A percentile compares a stretch with the other conserved stretches of the same genome.
phyloP scores from a whole-genome alignment of 2,329 filamentous ascomycete species.

The Pestalotiopsis sp. region DNA sequence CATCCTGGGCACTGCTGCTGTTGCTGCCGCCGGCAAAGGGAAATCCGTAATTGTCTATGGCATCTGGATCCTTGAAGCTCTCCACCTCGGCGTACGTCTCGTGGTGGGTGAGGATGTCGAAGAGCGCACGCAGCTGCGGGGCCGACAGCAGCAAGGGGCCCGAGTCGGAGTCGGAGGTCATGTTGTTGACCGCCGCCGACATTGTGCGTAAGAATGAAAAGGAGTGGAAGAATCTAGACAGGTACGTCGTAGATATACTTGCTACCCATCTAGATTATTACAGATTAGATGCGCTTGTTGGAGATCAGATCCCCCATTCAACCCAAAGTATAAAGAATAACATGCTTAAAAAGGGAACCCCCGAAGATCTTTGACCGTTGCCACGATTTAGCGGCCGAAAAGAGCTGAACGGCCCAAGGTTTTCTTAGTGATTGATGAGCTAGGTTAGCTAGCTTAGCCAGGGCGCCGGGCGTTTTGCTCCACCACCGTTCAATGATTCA shows the following conservation, averaged over 20 bases:
- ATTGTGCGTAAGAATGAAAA: too few relatives aligned
- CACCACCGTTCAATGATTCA: background rate
- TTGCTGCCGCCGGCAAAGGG: slow-evolving; percentile 56
- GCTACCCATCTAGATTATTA: background rate
- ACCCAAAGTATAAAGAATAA: background rate
- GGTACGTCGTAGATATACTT: background rate
- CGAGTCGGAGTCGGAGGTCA: background rate
- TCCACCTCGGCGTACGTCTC: slow-evolving; percentile 71
- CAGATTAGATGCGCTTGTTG: background rate
- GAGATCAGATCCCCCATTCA: background rate
- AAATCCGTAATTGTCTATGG: slow-evolving; percentile 69
- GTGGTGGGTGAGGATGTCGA: slow-evolving; percentile 62
- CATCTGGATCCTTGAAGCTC: slow-evolving; percentile 66
- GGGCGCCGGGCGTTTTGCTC: background rate
- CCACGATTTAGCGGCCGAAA: background rate
- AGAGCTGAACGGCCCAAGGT: background rate
- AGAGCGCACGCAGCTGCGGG: slow-evolving; percentile 53
- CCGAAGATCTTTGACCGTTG: background rate
- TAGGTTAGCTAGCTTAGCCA: background rate
- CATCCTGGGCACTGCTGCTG: slow-evolving; percentile 5
- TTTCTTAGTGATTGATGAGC: background rate
- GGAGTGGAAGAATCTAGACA: background rate
- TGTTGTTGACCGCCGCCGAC: too few relatives aligned
- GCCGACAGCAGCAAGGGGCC: slow-evolving; percentile 26
- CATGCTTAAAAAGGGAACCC: background rate